phyloP scores from a whole-genome alignment of 2,329 filamentous ascomycete genomes.

The Exserohilum turcica region DNA sequence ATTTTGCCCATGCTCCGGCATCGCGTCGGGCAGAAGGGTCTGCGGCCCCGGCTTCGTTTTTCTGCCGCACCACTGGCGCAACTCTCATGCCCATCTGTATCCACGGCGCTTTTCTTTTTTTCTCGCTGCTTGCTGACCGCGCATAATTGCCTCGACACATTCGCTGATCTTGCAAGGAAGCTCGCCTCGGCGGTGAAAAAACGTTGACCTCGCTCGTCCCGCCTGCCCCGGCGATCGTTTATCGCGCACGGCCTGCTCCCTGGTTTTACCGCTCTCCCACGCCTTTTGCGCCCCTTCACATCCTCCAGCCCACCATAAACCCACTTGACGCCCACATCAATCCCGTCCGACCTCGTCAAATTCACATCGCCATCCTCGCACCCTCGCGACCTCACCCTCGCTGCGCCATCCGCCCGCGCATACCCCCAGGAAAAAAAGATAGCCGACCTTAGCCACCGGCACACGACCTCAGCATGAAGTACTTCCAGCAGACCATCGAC shows the following conservation, averaged over 20 bases:
- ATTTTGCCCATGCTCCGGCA: constrained; percentile 10
- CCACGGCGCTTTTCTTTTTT: not conserved
- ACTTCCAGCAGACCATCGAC: constrained; percentile 86
- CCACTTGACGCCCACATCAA: constrained; percentile 5
- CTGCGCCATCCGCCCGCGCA: constrained; percentile 7
- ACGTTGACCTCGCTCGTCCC: constrained; percentile 18
- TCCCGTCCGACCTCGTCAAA: constrained; percentile 12
- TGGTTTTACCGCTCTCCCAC: constrained; percentile 23
- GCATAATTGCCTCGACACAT: constrained; percentile 2
- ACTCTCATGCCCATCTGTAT: constrained; percentile 1
- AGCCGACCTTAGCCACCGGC: constrained; percentile 9
- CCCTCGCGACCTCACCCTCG: not conserved
- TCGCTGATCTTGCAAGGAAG: constrained; percentile 1
- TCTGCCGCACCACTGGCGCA: no score
- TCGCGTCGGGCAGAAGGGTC: constrained; percentile 1
- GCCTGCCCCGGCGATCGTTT: constrained; percentile 21
- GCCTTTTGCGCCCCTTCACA: constrained; percentile 17
- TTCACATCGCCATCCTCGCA: not conserved
- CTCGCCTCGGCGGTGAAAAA: constrained; percentile 18
- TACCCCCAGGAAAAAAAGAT: not conserved
- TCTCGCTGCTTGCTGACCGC: constrained; percentile 7
- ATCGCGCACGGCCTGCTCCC: constrained; percentile 26
- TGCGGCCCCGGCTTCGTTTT: constrained; percentile 4
- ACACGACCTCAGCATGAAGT: constrained; percentile 71
- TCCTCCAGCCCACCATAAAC: constrained; percentile 12